phyloP scores from a whole-genome alignment of 2,329 filamentous ascomycete genomes.

The Acrocalymma vagum region DNA sequence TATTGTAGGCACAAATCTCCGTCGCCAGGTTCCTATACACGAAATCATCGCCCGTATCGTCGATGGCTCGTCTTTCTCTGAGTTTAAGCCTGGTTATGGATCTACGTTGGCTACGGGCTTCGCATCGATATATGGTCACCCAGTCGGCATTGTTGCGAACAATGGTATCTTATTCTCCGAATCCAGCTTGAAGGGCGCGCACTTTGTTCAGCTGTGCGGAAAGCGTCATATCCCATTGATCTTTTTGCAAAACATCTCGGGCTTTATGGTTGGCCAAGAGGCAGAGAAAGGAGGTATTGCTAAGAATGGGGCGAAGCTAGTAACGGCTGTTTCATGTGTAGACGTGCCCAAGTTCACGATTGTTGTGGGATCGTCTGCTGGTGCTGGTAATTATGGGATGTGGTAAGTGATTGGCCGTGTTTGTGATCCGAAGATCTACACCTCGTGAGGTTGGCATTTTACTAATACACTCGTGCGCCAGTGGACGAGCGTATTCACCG shows the following conservation, averaged over 20 bases:
- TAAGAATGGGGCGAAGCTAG: conserved; percentile 96
- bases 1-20: conserved; percentile 89
- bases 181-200: conserved; percentile 89
- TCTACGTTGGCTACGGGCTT: conserved; percentile 89
- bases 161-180: conserved; percentile 94
- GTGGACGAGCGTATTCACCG: conserved; percentile 90
- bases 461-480: conserved; percentile 27
- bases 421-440: background rate
- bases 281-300: conserved; percentile 95
- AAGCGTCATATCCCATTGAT: conserved; percentile 89
- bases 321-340: conserved; percentile 92
- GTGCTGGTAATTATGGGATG: conserved; percentile 98
- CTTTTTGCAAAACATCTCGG: conserved; percentile 95
- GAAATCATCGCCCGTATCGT: conserved; percentile 94
- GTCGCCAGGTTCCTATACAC: conserved; percentile 83
- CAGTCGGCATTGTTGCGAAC: conserved; percentile 92
- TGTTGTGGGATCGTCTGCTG: conserved; percentile 90
- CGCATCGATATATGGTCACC: conserved; percentile 86
- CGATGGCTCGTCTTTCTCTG: conserved; percentile 86
- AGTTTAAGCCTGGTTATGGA: conserved; percentile 95
- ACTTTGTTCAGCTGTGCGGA: conserved; percentile 94
- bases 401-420: too few species aligned
- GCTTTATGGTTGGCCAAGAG: conserved; percentile 96
- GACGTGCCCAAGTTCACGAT: conserved; percentile 97
- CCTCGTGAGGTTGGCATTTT: background rate